A percentile compares a stretch with the other conserved stretches of the same genome.
phyloP scores from a whole-genome alignment of 73 alveolate species.

The Tetrahymena thermophila region DNA sequence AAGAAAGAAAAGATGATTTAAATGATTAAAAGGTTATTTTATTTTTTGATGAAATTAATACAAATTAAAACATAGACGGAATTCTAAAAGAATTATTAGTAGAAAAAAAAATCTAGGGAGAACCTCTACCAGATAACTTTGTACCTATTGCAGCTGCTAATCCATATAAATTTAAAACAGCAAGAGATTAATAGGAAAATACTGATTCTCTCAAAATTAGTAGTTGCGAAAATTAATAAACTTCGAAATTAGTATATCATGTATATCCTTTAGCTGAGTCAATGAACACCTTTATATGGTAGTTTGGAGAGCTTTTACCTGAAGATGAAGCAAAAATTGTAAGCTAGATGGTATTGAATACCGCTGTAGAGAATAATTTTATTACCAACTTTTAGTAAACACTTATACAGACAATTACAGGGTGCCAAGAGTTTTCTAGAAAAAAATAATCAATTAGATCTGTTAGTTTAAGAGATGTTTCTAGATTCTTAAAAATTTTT shows the following conservation, averaged over 20 bases:
- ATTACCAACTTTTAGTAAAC: background rate
- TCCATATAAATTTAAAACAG: slow-evolving; percentile 28
- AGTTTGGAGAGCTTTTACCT: slow-evolving; percentile 47
- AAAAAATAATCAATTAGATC: slow-evolving; percentile 40
- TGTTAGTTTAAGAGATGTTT: slow-evolving; percentile 60
- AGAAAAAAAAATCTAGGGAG: slow-evolving; percentile 56
- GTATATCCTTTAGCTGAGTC: slow-evolving; percentile 62
- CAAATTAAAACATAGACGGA: slow-evolving; percentile 42
- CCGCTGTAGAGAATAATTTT: background rate
- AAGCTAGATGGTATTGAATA: slow-evolving; percentile 13
- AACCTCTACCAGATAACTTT: slow-evolving; percentile 37
- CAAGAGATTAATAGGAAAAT: background rate
- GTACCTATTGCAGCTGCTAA: slow-evolving; percentile 64
- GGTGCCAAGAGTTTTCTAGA: slow-evolving; percentile 44
- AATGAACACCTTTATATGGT: slow-evolving; percentile 39
- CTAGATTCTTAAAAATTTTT: slow-evolving; percentile 29
- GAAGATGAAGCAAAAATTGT: slow-evolving; percentile 48
- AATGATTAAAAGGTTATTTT: slow-evolving; percentile 50
- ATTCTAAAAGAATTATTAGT: slow-evolving; percentile 56
- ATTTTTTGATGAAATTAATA: slow-evolving; percentile 72
- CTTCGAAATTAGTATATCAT: slow-evolving; percentile 18
- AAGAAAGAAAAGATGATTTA: slow-evolving; percentile 12
- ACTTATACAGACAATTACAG: slow-evolving; percentile 12
- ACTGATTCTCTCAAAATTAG: background rate
- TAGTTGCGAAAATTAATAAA: background rate